Base-by-base conservation (phyloP, 768 basidiomycete genomes). In the Lentinula boryana region DNA sequence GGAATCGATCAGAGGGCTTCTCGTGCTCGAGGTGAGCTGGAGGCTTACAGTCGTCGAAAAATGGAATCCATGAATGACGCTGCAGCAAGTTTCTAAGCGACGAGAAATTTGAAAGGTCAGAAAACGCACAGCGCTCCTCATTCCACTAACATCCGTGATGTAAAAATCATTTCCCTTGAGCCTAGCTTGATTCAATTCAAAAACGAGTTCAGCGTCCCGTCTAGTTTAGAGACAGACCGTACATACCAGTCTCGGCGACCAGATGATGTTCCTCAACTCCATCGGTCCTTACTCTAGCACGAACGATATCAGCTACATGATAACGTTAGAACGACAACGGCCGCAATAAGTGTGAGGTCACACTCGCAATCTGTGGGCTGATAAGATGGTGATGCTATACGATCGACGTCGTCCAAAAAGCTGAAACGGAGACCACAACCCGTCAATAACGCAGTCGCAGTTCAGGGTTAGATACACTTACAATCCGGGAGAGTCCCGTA, bases 191-290 rank as follows among this genome's bases (percentile, higher is more conserved):
- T 32, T 21, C 58, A 38, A 61, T 64, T 56, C 15, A 2, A 35
- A 7, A 51, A 33, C 5, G 43, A 31, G 10, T 38, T 31, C 32
- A 60, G 40, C 18, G 4, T 40, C 33, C 21, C 27, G 43, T 56
- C 5, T 1, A 43, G 27, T 5, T 23, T 54, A 1, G 6, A 33
- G n/a, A 54, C 2, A 56, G 38, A 41, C 46, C n/a, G 23, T 32
- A 63, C 65, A 15, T 59, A 87, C 87, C 79, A 65, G 75, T 74
- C 51, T 89, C 85, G 57, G 84, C 74, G 21, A 78, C 68, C 62
- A 90, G 85, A 9, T 79, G 74, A 64, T 91, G 85, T 67, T 92
- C 89, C 61, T 90, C 85, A 2, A 89, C 83, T 1, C 89, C 89
- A 55, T 88, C 76, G 1, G 89, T 92, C 27, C 85, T 79, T 60